Base-by-base conservation (phyloP, 2,329 filamentous ascomycete genomes). In the Aureobasidium vineae region DNA sequence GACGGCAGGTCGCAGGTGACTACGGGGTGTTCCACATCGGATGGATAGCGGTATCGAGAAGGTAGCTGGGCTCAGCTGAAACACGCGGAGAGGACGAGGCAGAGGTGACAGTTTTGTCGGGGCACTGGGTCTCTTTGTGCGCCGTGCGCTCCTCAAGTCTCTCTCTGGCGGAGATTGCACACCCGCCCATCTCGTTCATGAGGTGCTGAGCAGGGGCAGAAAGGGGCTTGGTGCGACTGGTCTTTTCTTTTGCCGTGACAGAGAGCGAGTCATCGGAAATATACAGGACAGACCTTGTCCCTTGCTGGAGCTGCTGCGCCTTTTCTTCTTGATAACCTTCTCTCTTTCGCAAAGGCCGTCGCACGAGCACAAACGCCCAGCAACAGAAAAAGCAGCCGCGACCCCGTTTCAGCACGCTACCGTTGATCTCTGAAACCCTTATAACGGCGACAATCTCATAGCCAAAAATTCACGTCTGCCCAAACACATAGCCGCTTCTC, bases 331-430 rank as follows among this genome's bases (percentile, higher is more conserved):
- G 49, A 52, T 26, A 31, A 52, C 26, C 8, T n/a, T n/a, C 15
- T 49, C 41, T 57, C 31, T 11, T 31, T 57, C 5, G 11, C 13
- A 28, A 45, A 21, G 1, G 19, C 41, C 8, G 41, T 45, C 19
- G 41, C 57, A 28, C 53, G 50, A 61, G 57, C 57, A 61, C 49
- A 31, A 63, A 33, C 19, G 43, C 59, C 15, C n/a, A 50, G 21
- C 1, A n/a, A n/a, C n/a, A 11, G 16, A 16, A 23, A 26, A 47
- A 49, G 57, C 57, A 63, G 33, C 45, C 50, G 45, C 45, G 59
- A 49, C 43, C 11, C 45, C 59, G 59, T 63, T 63, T 63, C 59
- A 63, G 59, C 59, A 63, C 43, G 43, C 59, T 47, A 31, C 59
- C 59, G 59, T 63, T 63, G 45, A 63, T 41, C 36, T 52, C 23